Base-by-base conservation (phyloP, 139 green algal genomes). In the Volvox africanus region DNA sequence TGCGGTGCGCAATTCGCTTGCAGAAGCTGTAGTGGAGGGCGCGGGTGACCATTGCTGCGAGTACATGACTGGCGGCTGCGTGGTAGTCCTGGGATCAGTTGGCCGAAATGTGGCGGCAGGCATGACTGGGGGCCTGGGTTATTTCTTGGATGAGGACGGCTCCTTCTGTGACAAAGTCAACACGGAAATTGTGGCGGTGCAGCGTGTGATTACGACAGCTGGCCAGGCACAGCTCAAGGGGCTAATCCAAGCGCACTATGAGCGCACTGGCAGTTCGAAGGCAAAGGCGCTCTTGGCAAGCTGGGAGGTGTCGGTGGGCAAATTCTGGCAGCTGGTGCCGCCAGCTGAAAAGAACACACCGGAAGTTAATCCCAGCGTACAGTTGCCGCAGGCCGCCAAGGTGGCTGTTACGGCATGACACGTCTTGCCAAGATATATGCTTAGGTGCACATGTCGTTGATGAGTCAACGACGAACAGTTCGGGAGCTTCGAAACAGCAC, bases 241-340 rank as follows among this genome's bases (percentile, higher is more conserved):
- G 18, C 95, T 99, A 18, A 95, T 99, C 50, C 78, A 96, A 93
- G 90, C 92, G 30, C 98, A 99, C 78, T 96, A 97, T 16, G 96
- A 97, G 35, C 94, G 95, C 91, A 99, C 98, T 30, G 97, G 96
- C 84, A 98, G 93, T 17, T 61, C 86, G 11, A 97, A 96, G 93
- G 98, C 87, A 30, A 93, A 96, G 91, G 76, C 82, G 6, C 92
- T 99, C 35, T 90, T 99, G 78, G 95, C 89, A 9, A 94, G 98
- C 93, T 99, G 98, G 97, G 92, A 93, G n/a, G 86, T 77, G 0
- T 82, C 88, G 9, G 80, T 98, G 92, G 37, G 80, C 68, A 97
- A 97, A 92, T 99, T 99, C 97, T 99, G 97, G 97, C 98, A 99
- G 95, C 93, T 99, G 86, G 98, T 99, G 89, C 98, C 98, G 30